These are phyloP conservation scores for Herpotrichia juniperi DNA, from an alignment of 2,329 filamentous ascomycete species.

Conservation along the genomic window DNA sequence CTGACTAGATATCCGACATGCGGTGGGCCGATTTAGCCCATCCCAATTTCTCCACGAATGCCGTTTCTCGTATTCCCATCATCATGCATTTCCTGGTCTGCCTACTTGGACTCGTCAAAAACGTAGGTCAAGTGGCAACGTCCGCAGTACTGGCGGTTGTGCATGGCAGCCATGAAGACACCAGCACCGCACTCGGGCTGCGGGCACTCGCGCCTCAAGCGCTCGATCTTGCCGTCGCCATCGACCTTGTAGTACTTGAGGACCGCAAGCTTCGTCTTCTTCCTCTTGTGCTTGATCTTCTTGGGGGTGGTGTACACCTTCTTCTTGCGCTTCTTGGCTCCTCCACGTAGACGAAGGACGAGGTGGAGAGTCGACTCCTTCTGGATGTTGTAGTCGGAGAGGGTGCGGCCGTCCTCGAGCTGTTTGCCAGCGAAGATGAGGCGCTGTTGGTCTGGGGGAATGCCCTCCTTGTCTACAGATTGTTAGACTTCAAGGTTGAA, in stretches of 20 bases:
- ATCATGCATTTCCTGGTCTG: conserved; percentile 21
- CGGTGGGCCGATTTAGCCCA: conserved; percentile 29
- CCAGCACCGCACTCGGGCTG: conserved; percentile 86
- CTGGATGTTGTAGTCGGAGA: conserved; percentile 99
- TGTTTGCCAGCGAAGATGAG: conserved; percentile 99
- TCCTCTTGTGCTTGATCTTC: conserved; percentile 99
- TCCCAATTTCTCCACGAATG: conserved; percentile 28
- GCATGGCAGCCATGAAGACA: conserved; percentile 99
- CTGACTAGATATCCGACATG: conserved; percentile 32
- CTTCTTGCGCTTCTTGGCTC: conserved; percentile 98
- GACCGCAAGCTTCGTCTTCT: conserved; percentile 99
- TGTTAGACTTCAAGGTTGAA: conserved; percentile 28
- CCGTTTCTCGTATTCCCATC: conserved; percentile 28
- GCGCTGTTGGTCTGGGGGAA: conserved; percentile 98
- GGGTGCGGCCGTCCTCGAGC: conserved; percentile 98
- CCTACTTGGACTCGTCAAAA: conserved; percentile 69
- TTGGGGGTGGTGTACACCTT: conserved; percentile 99
- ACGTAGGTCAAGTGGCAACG: conserved; percentile 74
- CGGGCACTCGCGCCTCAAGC: conserved; percentile 97
- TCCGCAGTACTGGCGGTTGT: conserved; percentile 97
- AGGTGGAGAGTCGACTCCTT: conserved; percentile 99
- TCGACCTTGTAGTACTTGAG: conserved; percentile 99
- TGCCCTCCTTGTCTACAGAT: conserved; percentile 95
- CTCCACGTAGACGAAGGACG: conserved; percentile 97
- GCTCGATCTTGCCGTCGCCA: conserved; percentile 99